A percentile compares a stretch with the other conserved stretches of the same genome.
Evolutionary conservation across 768 basidiomycete genomes (phyloP).

Genomic region (Amanita muscaria): DNA sequence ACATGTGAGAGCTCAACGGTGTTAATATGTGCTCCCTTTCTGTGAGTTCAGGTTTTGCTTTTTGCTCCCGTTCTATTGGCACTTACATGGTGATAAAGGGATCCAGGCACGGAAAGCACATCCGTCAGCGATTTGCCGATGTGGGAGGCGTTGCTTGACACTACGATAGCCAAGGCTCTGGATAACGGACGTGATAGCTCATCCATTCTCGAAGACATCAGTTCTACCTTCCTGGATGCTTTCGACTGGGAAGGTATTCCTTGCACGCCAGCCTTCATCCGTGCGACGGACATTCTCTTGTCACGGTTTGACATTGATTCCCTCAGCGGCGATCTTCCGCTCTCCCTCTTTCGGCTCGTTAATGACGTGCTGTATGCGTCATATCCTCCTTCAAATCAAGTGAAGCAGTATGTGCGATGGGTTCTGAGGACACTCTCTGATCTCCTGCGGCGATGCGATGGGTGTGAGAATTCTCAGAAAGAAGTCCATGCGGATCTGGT

Average conservation of each 20-base stretch:
- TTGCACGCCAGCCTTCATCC: constrained; percentile 32
- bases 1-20: constrained; percentile 47
- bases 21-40: constrained; percentile 56
- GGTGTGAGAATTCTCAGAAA: no score
- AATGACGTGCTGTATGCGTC: constrained; percentile 49
- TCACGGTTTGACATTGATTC: constrained; percentile 43
- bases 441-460: constrained; percentile 44
- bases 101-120: constrained; percentile 42
- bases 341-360: constrained; percentile 45
- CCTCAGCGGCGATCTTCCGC: constrained; percentile 36
- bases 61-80: constrained; percentile 1
- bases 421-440: constrained; percentile 46
- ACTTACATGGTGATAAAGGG: constrained; percentile 19
- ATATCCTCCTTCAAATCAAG: constrained; percentile 57
- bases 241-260: constrained; percentile 27
- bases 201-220: constrained; percentile 48
- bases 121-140: constrained; percentile 40
- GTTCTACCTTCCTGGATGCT: constrained; percentile 29
- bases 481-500: constrained; percentile 29
- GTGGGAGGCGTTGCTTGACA: constrained; percentile 54
- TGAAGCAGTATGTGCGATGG: constrained; percentile 52
- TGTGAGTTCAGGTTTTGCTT: constrained; percentile 31
- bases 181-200: constrained; percentile 51
- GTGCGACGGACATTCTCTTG: constrained; percentile 55
- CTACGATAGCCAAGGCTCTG: constrained; percentile 44